These are phyloP conservation scores for Fagus crenata DNA, from an alignment of 306 rosid genomes.

Conservation along the genomic window DNA sequence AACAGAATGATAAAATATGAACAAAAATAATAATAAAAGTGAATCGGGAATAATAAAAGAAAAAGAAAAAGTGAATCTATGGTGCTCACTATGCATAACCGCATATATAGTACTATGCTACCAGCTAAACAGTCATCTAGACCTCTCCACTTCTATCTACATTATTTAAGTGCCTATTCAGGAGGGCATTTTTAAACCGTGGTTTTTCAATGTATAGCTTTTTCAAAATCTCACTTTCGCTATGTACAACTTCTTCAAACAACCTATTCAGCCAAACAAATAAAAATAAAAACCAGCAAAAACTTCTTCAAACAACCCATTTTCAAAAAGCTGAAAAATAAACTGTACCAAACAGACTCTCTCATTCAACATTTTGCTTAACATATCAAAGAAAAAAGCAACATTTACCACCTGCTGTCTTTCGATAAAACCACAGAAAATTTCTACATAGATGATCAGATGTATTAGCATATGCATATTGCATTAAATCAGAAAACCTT, in stretches of 20 bases:
- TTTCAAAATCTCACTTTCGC: too few species aligned
- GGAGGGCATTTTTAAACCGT: too few species aligned
- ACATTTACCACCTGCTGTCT: not conserved
- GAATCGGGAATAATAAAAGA: not conserved
- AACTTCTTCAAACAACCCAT: too few species aligned
- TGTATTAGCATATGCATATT: not conserved
- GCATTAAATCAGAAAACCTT: not conserved
- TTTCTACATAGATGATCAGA: not conserved
- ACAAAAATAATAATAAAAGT: conserved; percentile 7
- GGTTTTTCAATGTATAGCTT: too few species aligned
- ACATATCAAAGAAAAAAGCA: not conserved
- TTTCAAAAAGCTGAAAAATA: too few species aligned
- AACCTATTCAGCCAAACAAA: too few species aligned
- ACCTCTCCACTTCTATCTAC: not conserved
- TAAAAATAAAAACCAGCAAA: too few species aligned
- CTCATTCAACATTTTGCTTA: not conserved
- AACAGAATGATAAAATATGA: conserved; percentile 2
- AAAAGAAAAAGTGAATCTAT: not conserved
- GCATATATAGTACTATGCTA: not conserved
- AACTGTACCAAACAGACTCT: not conserved
- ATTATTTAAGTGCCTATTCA: not conserved
- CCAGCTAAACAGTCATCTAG: not conserved
- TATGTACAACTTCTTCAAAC: too few species aligned
- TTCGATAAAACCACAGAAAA: not conserved
- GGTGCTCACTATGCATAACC: not conserved